Conservation (phyloP, 2,329 filamentous ascomycete species). For the Aspergillus japonicus region DNA sequence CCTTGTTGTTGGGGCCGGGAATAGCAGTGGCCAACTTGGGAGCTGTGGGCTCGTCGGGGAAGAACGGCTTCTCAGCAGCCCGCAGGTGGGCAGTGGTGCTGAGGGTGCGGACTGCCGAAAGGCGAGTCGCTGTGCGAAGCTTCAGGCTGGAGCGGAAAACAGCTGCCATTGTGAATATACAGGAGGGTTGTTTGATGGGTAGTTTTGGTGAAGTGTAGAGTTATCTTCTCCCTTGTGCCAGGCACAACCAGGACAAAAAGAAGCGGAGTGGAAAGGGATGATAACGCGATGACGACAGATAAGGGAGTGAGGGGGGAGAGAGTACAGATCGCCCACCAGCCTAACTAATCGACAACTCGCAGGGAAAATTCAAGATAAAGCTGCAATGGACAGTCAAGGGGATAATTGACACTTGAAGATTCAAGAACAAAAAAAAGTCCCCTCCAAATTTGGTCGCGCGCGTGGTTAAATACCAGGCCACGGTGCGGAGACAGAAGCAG, state of each 20-base stretch:
- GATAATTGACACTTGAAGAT: neutral
- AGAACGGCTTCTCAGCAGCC: constrained; percentile 50
- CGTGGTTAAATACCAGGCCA: constrained; percentile 8
- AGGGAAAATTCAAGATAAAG: neutral
- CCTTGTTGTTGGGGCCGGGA: constrained; percentile 72
- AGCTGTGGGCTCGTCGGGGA: constrained; percentile 58
- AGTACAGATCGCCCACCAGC: neutral
- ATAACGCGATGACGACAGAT: constrained; percentile 5
- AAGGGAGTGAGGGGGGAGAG: neutral
- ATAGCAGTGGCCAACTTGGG: constrained; percentile 60
- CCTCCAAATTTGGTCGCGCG: neutral
- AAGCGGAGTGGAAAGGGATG: neutral
- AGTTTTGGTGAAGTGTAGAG: neutral
- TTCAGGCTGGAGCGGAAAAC: constrained; percentile 37
- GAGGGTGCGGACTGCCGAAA: constrained; percentile 36
- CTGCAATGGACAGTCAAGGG: neutral
- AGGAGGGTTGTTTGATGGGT: neutral
- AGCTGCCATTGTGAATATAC: constrained; percentile 34
- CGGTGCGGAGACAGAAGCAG: neutral
- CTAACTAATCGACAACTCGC: neutral
- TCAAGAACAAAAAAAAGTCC: neutral
- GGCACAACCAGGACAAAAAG: neutral
- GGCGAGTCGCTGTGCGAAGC: constrained; percentile 33
- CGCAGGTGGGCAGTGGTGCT: constrained; percentile 36
- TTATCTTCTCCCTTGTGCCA: neutral